Conservation (phyloP, 208 protist species). For the Phytomonas sp. region DNA sequence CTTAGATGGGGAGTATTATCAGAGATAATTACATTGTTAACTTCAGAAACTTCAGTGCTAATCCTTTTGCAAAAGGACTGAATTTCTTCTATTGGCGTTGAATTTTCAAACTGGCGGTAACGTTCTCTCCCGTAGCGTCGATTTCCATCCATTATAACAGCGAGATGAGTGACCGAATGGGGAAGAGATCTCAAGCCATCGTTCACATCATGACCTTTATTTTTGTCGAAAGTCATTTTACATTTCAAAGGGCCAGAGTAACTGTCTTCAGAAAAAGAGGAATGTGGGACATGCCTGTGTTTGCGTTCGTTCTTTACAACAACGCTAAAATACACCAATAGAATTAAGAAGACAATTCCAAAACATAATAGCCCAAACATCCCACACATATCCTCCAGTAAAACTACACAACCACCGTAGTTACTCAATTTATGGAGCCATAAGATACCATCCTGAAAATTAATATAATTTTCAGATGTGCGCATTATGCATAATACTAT, state of each 20-base stretch:
- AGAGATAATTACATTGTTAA: neutral
- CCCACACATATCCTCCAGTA: conserved; percentile 12
- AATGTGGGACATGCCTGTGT: neutral
- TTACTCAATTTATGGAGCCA: neutral
- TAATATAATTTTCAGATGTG: neutral
- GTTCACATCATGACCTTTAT: neutral
- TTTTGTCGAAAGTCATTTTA: neutral
- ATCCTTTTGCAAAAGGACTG: conserved; percentile 2
- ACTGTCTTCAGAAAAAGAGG: neutral
- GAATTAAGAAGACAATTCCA: conserved; percentile 8
- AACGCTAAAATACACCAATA: neutral
- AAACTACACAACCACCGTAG: neutral
- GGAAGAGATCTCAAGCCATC: neutral
- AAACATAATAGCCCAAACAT: conserved; percentile 11
- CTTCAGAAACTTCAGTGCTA: neutral
- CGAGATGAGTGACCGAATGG: conserved; percentile 69
- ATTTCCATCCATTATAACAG: conserved; percentile 90
- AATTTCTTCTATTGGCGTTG: conserved; percentile 3
- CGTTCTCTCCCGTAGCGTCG: conserved; percentile 47
- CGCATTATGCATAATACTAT: neutral
- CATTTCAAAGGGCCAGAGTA: neutral
- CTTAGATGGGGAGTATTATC: neutral
- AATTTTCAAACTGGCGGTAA: neutral
- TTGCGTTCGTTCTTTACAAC: neutral
- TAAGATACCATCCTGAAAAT: neutral